Evolutionary conservation across 78 protist species (phyloP).

Genomic region (Neovahlkampfia damariscottae): DNA sequence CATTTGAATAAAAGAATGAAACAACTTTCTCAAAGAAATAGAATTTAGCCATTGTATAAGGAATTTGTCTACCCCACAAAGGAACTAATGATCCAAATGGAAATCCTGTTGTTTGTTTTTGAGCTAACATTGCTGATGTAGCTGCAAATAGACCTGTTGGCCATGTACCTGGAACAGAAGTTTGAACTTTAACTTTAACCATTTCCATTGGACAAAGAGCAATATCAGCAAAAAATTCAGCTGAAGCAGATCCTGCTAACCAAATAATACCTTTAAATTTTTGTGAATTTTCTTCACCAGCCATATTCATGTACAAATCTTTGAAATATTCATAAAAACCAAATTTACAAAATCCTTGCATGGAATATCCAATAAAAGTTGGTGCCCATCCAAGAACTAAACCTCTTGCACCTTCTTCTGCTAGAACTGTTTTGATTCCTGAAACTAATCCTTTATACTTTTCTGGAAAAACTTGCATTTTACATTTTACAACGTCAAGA

Average conservation of each 20-base stretch:
- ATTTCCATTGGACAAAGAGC: constrained; percentile 35
- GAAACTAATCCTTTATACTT: constrained; percentile 10
- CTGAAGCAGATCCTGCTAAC: constrained; percentile 25
- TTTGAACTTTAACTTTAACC: constrained; percentile 5
- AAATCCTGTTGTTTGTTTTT: neutral
- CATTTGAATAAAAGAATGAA: constrained; percentile 21
- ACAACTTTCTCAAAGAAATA: constrained; percentile 46
- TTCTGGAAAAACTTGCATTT: constrained; percentile 32
- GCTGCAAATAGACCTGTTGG: neutral
- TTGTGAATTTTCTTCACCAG: constrained; percentile 7
- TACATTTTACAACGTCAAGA: constrained; percentile 49
- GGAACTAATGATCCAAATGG: constrained; percentile 8
- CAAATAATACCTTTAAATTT: neutral
- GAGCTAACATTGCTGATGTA: neutral
- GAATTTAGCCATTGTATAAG: constrained; percentile 76
- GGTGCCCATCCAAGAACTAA: constrained; percentile 23
- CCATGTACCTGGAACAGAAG: constrained; percentile 7
- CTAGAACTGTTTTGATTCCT: constrained; percentile 13
- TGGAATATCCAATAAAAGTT: constrained; percentile 18
- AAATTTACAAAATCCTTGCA: constrained; percentile 35
- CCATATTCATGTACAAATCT: constrained; percentile 18
- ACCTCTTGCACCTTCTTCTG: constrained; percentile 15
- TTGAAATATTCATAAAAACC: constrained; percentile 29
- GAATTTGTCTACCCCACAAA: constrained; percentile 66
- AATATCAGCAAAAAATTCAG: constrained; percentile 35